Evolutionary conservation across 805 yeast species (phyloP), one percentile per base, ranked within the genome.

Genomic region (Saccharomyces eubayanus): DNA sequence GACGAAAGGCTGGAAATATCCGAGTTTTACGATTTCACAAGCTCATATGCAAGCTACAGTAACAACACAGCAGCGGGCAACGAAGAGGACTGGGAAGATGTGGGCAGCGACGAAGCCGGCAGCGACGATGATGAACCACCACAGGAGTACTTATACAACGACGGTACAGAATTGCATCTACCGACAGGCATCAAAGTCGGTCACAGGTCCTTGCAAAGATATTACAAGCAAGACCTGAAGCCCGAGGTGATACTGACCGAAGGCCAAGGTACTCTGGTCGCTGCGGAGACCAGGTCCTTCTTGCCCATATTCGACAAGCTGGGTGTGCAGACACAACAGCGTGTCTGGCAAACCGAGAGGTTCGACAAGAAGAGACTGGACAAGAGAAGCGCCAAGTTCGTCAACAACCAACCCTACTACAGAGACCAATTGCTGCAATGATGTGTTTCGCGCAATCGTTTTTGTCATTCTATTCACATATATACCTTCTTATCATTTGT

Each of bases 381-480:
- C 51, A 76, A 77, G 66, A 75, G 85, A 62, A 87, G 89, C 45
- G 84, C 86, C 55, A 89, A 88, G 70, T 83, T 81, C 67, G 77
- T 88, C 72, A 92, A 92, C 71, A 79, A 85, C 77, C 97, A 94
- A 79, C 85, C 88, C 49, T 90, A 92, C 65, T 89, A 77, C 78
- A 81, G 96, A 67, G 96, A 89, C 67, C 87, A 83, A 69, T 70
- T 89, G 58, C 74, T 89, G 58, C 80, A 76, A 63, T 75, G 55
- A 59, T 50, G 3, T 21, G 11, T 36, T 36, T 16, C 21, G 24
- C 43, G 16, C 43, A 2, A 16, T 11, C 6, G 9, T 36, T 36
- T 36, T 36, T 36, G 12, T 8, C 21, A 16, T 8, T 16, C 20
- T 16, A 21, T 24, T 36, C 43, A 16, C 43, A 36, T 36, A 36